Base-by-base conservation (phyloP, 768 basidiomycete genomes). In the Boletus sensibilis region DNA sequence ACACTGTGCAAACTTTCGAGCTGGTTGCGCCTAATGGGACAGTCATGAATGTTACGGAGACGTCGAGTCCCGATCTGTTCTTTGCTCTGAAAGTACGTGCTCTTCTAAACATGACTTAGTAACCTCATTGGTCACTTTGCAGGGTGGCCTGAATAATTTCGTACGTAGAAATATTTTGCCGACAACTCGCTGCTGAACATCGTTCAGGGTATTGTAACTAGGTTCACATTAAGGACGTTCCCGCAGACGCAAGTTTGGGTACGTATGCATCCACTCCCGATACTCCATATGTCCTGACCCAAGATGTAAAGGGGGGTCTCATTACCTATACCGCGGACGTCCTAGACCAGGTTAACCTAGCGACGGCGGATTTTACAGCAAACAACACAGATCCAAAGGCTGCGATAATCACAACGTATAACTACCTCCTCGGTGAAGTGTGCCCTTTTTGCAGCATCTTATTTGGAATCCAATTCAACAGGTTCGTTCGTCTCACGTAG, bases 121-220 rank as follows among this genome's bases (percentile, higher is more conserved):
- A 18, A 12, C 8, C 20, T 55, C 12, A 18, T 50, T 50, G 6
- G 42, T 50, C 16, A 20, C 12, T 34, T 21, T 1, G 4, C 51
- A 85, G 82, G 86, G 86, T 33, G 85, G 85, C 11, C 65, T 76
- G 59, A 86, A 88, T 58, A 88, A 87, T 58, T 86, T 84, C 55
- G 78, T 78, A 42, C 10, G 68, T 49, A 13, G 20, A 20, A 25
- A 34, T 10, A 2, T 20, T 53, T 21, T 35, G 6, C 8, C 2
- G 3, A 18, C 1, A 8, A 43, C 25, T 37, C 7, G n/a, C 21
- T 27, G 23, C 7, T 54, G 6, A 55, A 29, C 29, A 8, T 13
- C 1, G 5, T 37, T 14, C 38, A 79, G 77, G 86, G 86, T 1
- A 80, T 87, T 35, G 82, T 87, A 4, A 87, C 85, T 1, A 75